phyloP scores from a whole-genome alignment of 345 rosid species.

The Excoecaria agallocha region DNA sequence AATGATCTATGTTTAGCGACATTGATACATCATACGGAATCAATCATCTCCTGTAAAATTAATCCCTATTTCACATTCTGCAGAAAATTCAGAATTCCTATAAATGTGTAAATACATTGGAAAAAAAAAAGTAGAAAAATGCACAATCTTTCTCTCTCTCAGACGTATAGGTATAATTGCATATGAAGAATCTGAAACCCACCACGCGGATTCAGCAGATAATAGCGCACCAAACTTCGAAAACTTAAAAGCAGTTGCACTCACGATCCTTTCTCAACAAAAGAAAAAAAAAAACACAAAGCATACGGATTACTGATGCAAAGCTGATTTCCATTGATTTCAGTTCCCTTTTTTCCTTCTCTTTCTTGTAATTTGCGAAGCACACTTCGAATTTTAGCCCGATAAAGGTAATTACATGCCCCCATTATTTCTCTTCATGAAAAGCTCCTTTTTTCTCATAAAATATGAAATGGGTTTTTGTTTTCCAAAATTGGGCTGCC shows the following conservation, averaged over 20 bases:
- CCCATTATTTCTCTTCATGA: not conserved
- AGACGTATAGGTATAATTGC: no score
- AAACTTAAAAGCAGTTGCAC: conserved; percentile 5
- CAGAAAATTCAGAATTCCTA: not conserved
- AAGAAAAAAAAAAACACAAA: not conserved
- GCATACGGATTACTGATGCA: no score
- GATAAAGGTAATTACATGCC: not conserved
- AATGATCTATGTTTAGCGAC: no score
- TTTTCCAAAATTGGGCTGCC: conserved; percentile 8
- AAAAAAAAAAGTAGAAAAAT: not conserved
- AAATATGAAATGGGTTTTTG: not conserved
- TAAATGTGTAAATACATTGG: not conserved
- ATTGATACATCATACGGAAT: no score
- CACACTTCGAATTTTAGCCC: not conserved
- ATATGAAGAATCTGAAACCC: not conserved
- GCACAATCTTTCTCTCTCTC: not conserved
- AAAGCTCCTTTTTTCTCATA: not conserved
- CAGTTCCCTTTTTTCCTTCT: not conserved
- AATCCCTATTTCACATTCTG: no score
- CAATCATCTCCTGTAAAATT: no score
- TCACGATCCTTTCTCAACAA: conserved; percentile 12
- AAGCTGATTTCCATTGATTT: not conserved
- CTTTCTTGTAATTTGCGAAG: conserved; percentile 1
- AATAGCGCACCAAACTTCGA: not conserved
- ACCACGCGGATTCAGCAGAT: conserved; percentile 3